A percentile compares a stretch with the other conserved stretches of the same genome.
Evolutionary conservation across 2,329 filamentous ascomycete species (phyloP).

Genomic region (Sporothrix schenckii): DNA sequence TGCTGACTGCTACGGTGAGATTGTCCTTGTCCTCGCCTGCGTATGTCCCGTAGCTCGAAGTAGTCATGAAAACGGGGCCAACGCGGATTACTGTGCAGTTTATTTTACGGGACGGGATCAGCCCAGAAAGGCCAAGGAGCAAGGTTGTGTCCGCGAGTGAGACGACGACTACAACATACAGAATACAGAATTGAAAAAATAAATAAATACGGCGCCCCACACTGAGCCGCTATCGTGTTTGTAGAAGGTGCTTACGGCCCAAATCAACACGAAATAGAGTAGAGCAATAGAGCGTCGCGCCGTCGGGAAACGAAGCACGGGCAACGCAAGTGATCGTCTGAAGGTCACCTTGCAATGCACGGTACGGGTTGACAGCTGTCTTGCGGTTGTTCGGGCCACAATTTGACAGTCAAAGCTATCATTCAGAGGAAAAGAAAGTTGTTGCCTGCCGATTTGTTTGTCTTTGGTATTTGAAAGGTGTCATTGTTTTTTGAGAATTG

Average conservation of each 20-base stretch:
- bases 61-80: neutral
- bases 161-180: neutral
- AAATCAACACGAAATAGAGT: neutral
- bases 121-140: constrained; percentile 5
- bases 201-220: neutral
- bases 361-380: neutral
- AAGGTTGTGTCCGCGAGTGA: neutral
- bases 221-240: constrained; percentile 12
- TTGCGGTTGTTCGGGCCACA: neutral
- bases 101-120: constrained; percentile 7
- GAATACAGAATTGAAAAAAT: neutral
- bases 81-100: neutral
- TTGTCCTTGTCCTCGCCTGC: no score
- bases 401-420: constrained; percentile 2
- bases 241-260: neutral
- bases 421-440: neutral
- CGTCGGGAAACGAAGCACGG: neutral
- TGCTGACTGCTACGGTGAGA: constrained; percentile 11
- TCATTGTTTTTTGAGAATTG: neutral
- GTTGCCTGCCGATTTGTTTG: neutral
- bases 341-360: neutral
- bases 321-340: neutral
- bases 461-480: neutral
- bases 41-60: neutral
- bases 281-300: neutral